Conservation (phyloP, 176 grass and related monocot species). For the Phoenix roebelenii region DNA sequence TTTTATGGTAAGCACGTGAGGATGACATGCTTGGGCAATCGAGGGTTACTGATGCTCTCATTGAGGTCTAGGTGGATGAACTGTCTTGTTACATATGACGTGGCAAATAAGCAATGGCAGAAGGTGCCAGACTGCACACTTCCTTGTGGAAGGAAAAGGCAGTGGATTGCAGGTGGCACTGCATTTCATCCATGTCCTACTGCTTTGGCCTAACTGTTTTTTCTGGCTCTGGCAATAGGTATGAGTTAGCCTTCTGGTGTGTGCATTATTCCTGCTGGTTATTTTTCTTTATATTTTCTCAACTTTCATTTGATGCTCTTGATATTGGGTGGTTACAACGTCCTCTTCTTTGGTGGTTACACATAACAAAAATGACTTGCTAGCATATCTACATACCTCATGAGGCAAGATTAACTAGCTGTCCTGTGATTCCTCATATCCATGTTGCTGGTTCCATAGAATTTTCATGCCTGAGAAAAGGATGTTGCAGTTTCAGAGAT, state of each 20-base stretch:
- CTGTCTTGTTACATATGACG: conserved; percentile 70
- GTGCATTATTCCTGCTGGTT: conserved; percentile 29
- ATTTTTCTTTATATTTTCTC: background rate
- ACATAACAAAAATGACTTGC: too few relatives aligned
- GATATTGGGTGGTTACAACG: too few relatives aligned
- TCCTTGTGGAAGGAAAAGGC: conserved; percentile 51
- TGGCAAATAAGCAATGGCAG: conserved; percentile 73
- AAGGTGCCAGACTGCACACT: conserved; percentile 70
- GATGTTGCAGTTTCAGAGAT: too few relatives aligned
- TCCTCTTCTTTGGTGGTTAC: too few relatives aligned
- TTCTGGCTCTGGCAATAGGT: conserved; percentile 1
- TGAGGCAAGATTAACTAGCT: too few relatives aligned
- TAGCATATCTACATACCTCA: too few relatives aligned
- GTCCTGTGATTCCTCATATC: too few relatives aligned
- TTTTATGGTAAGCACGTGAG: conserved; percentile 95
- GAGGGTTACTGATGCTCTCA: conserved; percentile 92
- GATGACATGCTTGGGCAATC: conserved; percentile 97
- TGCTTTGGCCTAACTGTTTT: conserved; percentile 50
- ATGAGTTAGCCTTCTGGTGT: background rate
- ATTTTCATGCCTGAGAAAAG: too few relatives aligned
- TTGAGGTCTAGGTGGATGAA: conserved; percentile 71
- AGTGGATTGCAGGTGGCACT: conserved; percentile 82
- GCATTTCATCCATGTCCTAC: conserved; percentile 63
- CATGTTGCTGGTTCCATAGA: too few relatives aligned
- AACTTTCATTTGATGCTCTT: too few relatives aligned